Conservation (phyloP, 1,284 basidiomycete species). For the Boletus semigastroideus region DNA sequence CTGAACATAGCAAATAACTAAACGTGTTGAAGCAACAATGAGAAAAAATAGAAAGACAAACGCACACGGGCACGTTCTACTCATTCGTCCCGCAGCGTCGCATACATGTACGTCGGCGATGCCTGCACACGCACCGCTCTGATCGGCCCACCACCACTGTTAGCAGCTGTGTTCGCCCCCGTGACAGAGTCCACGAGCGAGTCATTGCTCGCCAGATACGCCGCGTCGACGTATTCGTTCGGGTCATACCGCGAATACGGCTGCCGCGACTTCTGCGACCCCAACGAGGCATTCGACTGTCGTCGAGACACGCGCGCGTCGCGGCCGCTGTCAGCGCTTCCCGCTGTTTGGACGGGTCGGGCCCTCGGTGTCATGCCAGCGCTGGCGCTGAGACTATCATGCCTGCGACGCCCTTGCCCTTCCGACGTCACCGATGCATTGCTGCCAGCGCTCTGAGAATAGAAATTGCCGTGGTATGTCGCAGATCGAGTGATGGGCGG, state of each 20-base stretch:
- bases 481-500: conserved; percentile 32
- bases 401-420: conserved; percentile 27
- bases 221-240: conserved; percentile 25
- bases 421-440: conserved; percentile 26
- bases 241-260: conserved; percentile 24
- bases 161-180: conserved; percentile 25
- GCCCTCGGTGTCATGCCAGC: conserved; percentile 31
- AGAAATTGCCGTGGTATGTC: conserved; percentile 3
- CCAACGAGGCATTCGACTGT: conserved; percentile 26
- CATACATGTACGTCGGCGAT: conserved; percentile 26
- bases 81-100: conserved; percentile 16
- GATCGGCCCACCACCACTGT: conserved; percentile 23
- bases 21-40: conserved; percentile 1
- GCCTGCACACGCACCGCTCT: conserved; percentile 18
- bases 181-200: conserved; percentile 27
- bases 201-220: conserved; percentile 26
- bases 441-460: conserved; percentile 8
- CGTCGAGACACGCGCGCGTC: conserved; percentile 11
- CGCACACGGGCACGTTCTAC: not conserved
- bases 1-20: conserved; percentile 15
- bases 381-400: conserved; percentile 21
- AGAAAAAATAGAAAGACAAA: not conserved
- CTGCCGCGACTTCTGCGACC: conserved; percentile 22
- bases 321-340: conserved; percentile 15
- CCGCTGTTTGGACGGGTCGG: conserved; percentile 12